These are phyloP conservation scores for Chaetomium tenue DNA, from an alignment of 495 filamentous ascomycete species.

Conservation along the genomic window DNA sequence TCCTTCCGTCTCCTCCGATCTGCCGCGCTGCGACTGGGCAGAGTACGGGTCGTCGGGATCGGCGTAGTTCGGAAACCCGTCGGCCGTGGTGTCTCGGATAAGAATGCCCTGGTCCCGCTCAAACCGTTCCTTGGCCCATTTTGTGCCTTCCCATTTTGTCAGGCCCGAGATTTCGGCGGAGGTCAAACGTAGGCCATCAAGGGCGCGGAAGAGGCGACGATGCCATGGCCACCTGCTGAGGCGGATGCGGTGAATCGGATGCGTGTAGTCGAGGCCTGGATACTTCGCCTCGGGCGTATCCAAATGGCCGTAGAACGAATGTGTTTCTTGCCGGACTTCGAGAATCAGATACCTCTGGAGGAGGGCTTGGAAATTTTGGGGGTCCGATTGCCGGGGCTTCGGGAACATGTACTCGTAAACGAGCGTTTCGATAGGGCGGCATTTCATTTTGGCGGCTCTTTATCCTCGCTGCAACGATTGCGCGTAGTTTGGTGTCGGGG, in stretches of 20 bases:
- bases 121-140: slow-evolving; percentile 80
- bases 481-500: neutral
- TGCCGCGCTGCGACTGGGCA: slow-evolving; percentile 31
- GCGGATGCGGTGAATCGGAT: slow-evolving; percentile 76
- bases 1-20: slow-evolving; percentile 21
- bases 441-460: slow-evolving; percentile 48
- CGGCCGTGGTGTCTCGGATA: slow-evolving; percentile 76
- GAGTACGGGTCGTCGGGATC: slow-evolving; percentile 48
- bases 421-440: slow-evolving; percentile 52
- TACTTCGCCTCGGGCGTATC: slow-evolving; percentile 87
- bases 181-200: slow-evolving; percentile 76
- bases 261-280: slow-evolving; percentile 83
- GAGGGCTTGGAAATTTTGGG: slow-evolving; percentile 52
- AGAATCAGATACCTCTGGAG: slow-evolving; percentile 68
- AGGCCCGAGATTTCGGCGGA: slow-evolving; percentile 69
- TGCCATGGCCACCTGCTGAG: slow-evolving; percentile 80
- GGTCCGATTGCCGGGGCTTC: slow-evolving; percentile 50
- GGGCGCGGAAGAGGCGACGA: slow-evolving; percentile 74
- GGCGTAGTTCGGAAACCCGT: slow-evolving; percentile 58
- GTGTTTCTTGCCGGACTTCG: slow-evolving; percentile 83
- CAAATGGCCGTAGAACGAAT: slow-evolving; percentile 79
- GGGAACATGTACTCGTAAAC: slow-evolving; percentile 57
- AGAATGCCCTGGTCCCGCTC: slow-evolving; percentile 71
- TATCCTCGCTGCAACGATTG: neutral
- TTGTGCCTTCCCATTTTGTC: slow-evolving; percentile 93